Evolutionary conservation across 495 filamentous ascomycete genomes (phyloP).

Genomic region (Geopyxis carbonaria): DNA sequence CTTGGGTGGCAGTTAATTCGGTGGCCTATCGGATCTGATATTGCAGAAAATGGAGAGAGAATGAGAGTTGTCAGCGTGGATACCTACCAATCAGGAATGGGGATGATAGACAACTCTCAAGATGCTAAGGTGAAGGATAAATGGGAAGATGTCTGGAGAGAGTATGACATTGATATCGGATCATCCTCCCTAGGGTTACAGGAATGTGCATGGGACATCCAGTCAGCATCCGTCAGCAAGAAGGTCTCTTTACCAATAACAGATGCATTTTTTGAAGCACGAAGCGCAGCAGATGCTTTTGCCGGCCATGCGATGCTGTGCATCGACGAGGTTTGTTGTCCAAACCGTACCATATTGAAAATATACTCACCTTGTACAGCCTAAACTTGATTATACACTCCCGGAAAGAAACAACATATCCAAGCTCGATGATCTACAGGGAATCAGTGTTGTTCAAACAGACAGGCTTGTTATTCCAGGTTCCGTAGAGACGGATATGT

Average conservation of each 20-base stretch:
- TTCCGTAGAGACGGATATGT: constrained; percentile 20
- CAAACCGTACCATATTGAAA: constrained; percentile 3
- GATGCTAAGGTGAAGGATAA: constrained; percentile 34
- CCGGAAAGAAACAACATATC: constrained; percentile 42
- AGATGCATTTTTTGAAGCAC: constrained; percentile 25
- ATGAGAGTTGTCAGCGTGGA: constrained; percentile 69
- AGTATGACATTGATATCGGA: constrained; percentile 39
- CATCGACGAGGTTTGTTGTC: constrained; percentile 27
- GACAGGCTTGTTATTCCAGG: constrained; percentile 11
- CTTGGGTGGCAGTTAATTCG: constrained; percentile 75
- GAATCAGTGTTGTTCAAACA: constrained; percentile 19
- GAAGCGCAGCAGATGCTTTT: constrained; percentile 38
- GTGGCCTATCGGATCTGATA: constrained; percentile 51
- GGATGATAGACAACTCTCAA: constrained; percentile 40
- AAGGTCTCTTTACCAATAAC: constrained; percentile 13
- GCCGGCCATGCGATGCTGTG: constrained; percentile 28
- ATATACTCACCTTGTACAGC: constrained; percentile 9
- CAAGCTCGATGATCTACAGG: not conserved
- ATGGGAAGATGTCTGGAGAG: constrained; percentile 36
- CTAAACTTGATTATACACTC: constrained; percentile 25
- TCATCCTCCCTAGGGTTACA: constrained; percentile 23
- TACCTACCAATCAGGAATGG: constrained; percentile 65
- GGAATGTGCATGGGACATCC: constrained; percentile 8
- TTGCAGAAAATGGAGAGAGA: constrained; percentile 44
- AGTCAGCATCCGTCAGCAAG: constrained; percentile 3